These are phyloP conservation scores for Rachicladosporium sp. DNA, from an alignment of 2,329 filamentous ascomycete genomes.

Conservation along the genomic window DNA sequence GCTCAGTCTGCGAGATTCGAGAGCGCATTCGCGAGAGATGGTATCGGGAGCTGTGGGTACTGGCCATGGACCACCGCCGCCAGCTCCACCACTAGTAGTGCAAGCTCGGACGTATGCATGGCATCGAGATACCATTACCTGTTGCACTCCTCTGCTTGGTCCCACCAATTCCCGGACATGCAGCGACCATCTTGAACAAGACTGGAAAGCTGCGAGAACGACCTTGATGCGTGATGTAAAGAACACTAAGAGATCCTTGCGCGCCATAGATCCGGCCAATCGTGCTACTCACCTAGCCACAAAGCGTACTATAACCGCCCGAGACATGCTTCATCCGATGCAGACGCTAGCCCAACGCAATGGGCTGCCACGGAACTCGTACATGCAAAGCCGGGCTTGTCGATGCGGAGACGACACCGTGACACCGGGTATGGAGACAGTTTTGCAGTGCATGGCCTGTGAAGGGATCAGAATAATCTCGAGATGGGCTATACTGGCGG, in stretches of 20 bases:
- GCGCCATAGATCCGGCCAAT: no score
- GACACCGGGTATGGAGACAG: background rate
- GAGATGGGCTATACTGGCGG: no score
- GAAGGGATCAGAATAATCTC: background rate
- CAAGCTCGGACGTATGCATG: background rate
- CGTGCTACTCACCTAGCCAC: no score
- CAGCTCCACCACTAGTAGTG: background rate
- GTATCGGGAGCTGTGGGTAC: background rate
- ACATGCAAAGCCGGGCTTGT: background rate
- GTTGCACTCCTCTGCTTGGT: no score
- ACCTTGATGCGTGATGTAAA: no score
- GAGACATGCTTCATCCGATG: no score
- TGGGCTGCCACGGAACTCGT: background rate
- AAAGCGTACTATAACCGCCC: no score
- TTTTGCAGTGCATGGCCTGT: conserved; percentile 1
- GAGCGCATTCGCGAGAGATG: background rate
- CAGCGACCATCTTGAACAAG: no score
- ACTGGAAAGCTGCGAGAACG: no score
- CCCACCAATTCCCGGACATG: no score
- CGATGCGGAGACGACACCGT: background rate
- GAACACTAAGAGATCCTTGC: no score
- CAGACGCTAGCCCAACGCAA: background rate
- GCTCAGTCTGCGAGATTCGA: background rate
- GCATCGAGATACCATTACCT: background rate
- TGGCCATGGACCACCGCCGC: background rate